A percentile compares a stretch with the other conserved stretches of the same genome.
phyloP scores from a whole-genome alignment of 225 moss, liverwort and hornwort genomes.

The Pseudoscleropodium purum region DNA sequence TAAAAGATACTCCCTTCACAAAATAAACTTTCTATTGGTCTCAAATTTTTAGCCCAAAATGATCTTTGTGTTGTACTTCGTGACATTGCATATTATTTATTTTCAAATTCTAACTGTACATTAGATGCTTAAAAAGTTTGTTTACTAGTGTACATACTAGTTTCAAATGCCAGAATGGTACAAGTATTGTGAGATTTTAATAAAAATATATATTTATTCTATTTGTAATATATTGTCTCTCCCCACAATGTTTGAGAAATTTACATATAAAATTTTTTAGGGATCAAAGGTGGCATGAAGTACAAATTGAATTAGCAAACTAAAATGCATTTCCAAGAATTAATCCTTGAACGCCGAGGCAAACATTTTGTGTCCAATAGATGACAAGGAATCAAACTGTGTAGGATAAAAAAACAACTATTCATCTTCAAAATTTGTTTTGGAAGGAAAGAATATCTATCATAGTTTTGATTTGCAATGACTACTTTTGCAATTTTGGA shows the following conservation, averaged over 20 bases:
- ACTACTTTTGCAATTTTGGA: no score
- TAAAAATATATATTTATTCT: background rate
- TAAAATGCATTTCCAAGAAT: background rate
- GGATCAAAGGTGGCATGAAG: background rate
- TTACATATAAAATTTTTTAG: no score
- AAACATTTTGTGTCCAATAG: no score
- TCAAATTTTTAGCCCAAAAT: no score
- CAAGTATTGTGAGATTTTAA: background rate
- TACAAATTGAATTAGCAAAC: background rate
- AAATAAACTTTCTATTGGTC: no score
- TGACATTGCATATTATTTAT: background rate
- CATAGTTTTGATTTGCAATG: no score
- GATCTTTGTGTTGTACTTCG: no score
- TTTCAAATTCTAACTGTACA: background rate
- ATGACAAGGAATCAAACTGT: no score
- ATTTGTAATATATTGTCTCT: background rate
- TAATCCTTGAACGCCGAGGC: no score
- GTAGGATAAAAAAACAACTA: no score
- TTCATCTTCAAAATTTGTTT: no score
- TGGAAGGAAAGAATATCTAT: no score
- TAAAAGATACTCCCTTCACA: background rate
- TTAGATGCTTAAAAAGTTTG: background rate
- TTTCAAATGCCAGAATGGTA: background rate
- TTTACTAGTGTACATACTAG: accelerated
- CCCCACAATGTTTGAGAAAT: background rate